Conservation (phyloP, 768 basidiomycete species). For the Peribolospora kevripleyi region DNA sequence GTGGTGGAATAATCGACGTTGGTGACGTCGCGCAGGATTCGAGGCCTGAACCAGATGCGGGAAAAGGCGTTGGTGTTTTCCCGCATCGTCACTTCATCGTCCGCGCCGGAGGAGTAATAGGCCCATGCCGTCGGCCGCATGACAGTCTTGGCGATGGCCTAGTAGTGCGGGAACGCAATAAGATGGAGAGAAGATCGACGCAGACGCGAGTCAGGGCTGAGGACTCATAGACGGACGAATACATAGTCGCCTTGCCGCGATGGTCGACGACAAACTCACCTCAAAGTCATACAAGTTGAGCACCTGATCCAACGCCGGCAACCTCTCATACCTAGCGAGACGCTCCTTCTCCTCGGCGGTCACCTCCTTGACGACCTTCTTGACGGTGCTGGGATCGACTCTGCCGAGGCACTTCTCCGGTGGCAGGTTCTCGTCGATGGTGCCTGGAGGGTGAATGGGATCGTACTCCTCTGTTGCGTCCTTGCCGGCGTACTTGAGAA, state of each 20-base stretch:
- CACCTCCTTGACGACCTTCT: slow-evolving; percentile 30
- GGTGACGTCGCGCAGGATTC: slow-evolving; percentile 63
- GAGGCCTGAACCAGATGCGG: slow-evolving; percentile 66
- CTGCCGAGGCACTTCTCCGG: slow-evolving; percentile 46
- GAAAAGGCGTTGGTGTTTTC: slow-evolving; percentile 55
- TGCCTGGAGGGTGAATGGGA: slow-evolving; percentile 47
- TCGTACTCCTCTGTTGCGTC: slow-evolving; percentile 33
- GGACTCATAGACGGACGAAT: neutral
- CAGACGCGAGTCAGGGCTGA: neutral
- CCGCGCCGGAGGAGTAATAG: slow-evolving; percentile 66
- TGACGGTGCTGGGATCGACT: slow-evolving; percentile 34
- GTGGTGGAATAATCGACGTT: slow-evolving; percentile 38
- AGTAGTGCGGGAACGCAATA: slow-evolving; percentile 3
- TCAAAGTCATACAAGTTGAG: slow-evolving; percentile 63
- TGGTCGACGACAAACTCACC: slow-evolving; percentile 22
- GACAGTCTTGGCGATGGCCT: slow-evolving; percentile 47
- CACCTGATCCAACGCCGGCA: slow-evolving; percentile 43
- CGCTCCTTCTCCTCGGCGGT: slow-evolving; percentile 46
- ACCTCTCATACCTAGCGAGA: slow-evolving; percentile 35
- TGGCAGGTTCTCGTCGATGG: slow-evolving; percentile 33
- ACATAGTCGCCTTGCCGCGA: neutral
- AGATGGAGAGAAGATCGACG: neutral
- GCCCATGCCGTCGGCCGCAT: slow-evolving; percentile 42
- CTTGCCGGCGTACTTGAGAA: slow-evolving; percentile 57
- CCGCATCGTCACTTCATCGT: slow-evolving; percentile 33